Conservation (phyloP, 2,329 filamentous ascomycete genomes). For the Phialemonium atrogriseum region DNA sequence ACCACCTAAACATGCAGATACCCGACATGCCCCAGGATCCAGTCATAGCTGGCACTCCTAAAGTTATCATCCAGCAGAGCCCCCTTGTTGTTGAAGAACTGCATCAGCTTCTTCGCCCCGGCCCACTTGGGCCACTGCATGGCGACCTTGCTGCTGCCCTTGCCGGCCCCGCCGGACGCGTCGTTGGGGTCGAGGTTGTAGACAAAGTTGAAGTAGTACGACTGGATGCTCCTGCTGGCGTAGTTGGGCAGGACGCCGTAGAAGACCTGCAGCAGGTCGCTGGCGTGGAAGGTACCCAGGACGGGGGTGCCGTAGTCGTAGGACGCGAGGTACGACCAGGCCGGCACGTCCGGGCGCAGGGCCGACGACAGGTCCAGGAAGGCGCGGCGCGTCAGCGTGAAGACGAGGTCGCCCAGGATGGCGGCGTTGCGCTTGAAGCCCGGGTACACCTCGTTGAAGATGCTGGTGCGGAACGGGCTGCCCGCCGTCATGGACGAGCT, state of each 20-base stretch:
- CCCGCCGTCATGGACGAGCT: constrained; percentile 46
- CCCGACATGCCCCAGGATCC: constrained; percentile 14
- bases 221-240: constrained; percentile 49
- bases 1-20: background rate
- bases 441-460: constrained; percentile 65
- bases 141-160: constrained; percentile 28
- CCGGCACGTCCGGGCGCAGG: constrained; percentile 48
- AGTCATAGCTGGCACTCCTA: constrained; percentile 14
- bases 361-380: constrained; percentile 44
- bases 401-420: constrained; percentile 66
- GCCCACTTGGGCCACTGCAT: constrained; percentile 34
- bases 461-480: constrained; percentile 62
- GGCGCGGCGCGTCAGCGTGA: constrained; percentile 61
- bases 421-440: constrained; percentile 71
- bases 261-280: constrained; percentile 62
- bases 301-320: constrained; percentile 65
- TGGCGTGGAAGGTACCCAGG: constrained; percentile 68
- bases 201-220: constrained; percentile 67
- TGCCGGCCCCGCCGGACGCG: constrained; percentile 15
- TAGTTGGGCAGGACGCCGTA: constrained; percentile 56
- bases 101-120: constrained; percentile 38
- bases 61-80: constrained; percentile 19
- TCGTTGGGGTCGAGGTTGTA: constrained; percentile 63
- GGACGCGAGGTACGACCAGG: constrained; percentile 68
- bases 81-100: constrained; percentile 26